These are phyloP conservation scores for Phytophthora colocasiae DNA, from an alignment of 352 stramenopile genomes.

Conservation along the genomic window DNA sequence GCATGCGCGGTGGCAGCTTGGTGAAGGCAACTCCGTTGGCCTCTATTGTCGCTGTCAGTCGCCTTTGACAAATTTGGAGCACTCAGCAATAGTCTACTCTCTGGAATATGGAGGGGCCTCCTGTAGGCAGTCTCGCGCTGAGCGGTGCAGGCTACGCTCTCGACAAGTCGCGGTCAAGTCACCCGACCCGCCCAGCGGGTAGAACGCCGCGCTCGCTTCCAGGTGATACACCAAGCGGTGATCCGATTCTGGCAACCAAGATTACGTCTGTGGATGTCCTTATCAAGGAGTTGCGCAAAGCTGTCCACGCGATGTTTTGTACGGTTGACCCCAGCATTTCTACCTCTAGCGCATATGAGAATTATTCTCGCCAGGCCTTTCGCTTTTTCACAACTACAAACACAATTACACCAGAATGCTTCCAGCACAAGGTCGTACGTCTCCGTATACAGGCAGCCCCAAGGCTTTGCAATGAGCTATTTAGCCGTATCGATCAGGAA, in stretches of 20 bases:
- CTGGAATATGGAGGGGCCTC: constrained; percentile 37
- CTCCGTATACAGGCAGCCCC: constrained; percentile 58
- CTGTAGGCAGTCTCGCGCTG: constrained; percentile 41
- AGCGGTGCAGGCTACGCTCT: constrained; percentile 49
- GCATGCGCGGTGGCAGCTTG: constrained; percentile 10
- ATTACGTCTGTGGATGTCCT: constrained; percentile 54
- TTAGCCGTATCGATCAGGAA: constrained; percentile 68
- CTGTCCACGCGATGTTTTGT: constrained; percentile 57
- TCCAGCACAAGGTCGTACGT: constrained; percentile 69
- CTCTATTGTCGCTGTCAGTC: constrained; percentile 22
- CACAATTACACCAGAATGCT: constrained; percentile 70
- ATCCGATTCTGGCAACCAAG: constrained; percentile 15
- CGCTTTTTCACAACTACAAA: constrained; percentile 83
- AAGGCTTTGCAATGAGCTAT: constrained; percentile 60
- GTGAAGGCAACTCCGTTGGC: background rate
- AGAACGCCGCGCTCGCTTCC: constrained; percentile 14
- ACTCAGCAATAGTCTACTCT: constrained; percentile 27
- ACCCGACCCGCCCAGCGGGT: constrained; percentile 6
- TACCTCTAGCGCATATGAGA: constrained; percentile 56
- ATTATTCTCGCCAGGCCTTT: constrained; percentile 74
- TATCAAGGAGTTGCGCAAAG: constrained; percentile 59
- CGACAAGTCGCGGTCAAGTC: constrained; percentile 18
- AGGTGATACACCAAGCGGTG: constrained; percentile 3
- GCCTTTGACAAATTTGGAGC: constrained; percentile 12
- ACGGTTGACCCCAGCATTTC: constrained; percentile 43